Evolutionary conservation across 2,329 filamentous ascomycete species (phyloP), one percentile per base, ranked within the genome.

Genomic region (Aspergillus sergii): DNA sequence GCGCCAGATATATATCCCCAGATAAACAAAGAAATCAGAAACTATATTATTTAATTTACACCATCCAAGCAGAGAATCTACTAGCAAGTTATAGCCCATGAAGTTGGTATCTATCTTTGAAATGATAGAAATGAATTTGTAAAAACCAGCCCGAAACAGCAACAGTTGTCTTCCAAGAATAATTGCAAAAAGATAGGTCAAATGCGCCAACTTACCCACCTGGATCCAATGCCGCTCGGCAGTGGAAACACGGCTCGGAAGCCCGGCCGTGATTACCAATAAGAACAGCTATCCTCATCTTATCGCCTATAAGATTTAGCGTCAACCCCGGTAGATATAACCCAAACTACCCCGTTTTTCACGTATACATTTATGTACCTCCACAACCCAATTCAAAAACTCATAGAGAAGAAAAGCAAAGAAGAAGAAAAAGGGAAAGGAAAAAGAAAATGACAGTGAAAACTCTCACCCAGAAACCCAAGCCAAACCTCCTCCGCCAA

Each of bases 401-500:
- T 11, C 4, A 19, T n/a, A 48, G 26, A 50, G 30, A 48, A 21
- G 41, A 32, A 26, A 21, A 23, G 30, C 2, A 56, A 43, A 30
- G 34, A 19, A 53, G 12, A 54, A 32, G 2, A 32, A 32, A 12
- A 32, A 11, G 10, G 4, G 10, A 32, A 32, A 32, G 26, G 39
- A 28, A 45, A 26, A 43, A 19, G 50, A 51, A 28, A 51, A 50
- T 46, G 43, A 36, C 30, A 57, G 34, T 41, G 43, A 34, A 30
- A 57, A 34, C 23, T 23, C 36, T 21, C 41, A 43, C 21, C 30
- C 39, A 48, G 51, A 34, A 30, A 23, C 58, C 39, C 48, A 50
- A 34, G 26, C 28, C 21, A 62, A 23, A 16, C 16, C 8, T 34
- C 26, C 26, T 67, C 54, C 39, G 60, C 19, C 71, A 75, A 65